A percentile compares a stretch with the other conserved stretches of the same genome.
Evolutionary conservation across 140 eudicot genomes (phyloP).

Genomic region (Erigeron philadelphicus): DNA sequence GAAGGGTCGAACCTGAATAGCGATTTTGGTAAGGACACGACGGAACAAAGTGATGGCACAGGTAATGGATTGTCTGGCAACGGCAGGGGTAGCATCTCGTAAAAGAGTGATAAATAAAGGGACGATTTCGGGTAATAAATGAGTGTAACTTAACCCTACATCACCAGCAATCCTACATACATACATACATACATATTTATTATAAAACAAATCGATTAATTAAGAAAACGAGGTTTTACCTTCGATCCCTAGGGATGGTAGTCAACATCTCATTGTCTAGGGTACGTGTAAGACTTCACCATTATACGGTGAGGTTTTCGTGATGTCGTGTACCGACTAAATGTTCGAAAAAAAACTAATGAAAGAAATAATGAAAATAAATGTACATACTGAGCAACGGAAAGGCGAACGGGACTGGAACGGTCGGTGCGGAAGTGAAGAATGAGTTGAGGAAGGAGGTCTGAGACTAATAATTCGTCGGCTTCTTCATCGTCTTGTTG

Average conservation of each 20-base stretch:
- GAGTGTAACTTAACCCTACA: slow-evolving; percentile 59
- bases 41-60: slow-evolving; percentile 70
- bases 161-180: slow-evolving; percentile 84
- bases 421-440: slow-evolving; percentile 52
- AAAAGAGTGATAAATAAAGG: slow-evolving; percentile 59
- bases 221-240: too few relatives aligned
- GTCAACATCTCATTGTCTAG: too few relatives aligned
- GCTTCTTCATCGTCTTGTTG: slow-evolving; percentile 8
- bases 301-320: too few relatives aligned
- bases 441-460: slow-evolving; percentile 47
- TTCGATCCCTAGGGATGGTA: too few relatives aligned
- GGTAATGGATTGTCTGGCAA: slow-evolving; percentile 79
- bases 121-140: slow-evolving; percentile 60
- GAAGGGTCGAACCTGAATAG: slow-evolving; percentile 53
- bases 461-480: slow-evolving; percentile 32
- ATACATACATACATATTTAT: too few relatives aligned
- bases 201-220: too few relatives aligned
- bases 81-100: slow-evolving; percentile 85
- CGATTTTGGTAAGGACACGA: slow-evolving; percentile 46
- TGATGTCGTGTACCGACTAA: too few relatives aligned
- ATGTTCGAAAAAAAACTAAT: too few relatives aligned
- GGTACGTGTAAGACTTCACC: too few relatives aligned
- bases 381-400: slow-evolving; percentile 46
- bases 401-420: slow-evolving; percentile 74
- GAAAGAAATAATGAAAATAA: slow-evolving; percentile 27